Evolutionary conservation across 352 stramenopile genomes (phyloP).

Genomic region (Phytophthora niederhauseri): DNA sequence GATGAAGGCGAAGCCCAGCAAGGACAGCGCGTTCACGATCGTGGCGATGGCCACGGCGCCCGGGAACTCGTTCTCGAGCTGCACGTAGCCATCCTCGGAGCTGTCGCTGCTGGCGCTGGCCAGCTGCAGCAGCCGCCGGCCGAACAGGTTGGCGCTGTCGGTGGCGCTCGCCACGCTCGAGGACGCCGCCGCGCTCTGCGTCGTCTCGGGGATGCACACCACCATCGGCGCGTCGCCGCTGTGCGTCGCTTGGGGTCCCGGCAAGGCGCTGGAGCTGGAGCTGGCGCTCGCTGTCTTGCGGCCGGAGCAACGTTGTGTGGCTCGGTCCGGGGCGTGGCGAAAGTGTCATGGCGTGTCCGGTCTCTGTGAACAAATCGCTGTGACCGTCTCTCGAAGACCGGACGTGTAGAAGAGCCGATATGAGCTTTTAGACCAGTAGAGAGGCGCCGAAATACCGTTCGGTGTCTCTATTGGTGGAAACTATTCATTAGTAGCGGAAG

Average conservation of each 20-base stretch:
- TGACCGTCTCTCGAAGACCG: neutral
- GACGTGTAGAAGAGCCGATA: conserved; percentile 3
- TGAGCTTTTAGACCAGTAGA: conserved; percentile 27
- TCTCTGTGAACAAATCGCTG: neutral
- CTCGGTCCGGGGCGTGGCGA: conserved; percentile 14
- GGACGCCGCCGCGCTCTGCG: conserved; percentile 19
- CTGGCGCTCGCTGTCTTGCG: neutral
- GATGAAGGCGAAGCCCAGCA: conserved; percentile 81
- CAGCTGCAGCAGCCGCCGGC: conserved; percentile 28
- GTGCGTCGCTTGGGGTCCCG: conserved; percentile 3
- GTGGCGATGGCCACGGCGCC: conserved; percentile 61
- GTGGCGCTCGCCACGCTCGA: conserved; percentile 23
- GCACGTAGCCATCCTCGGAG: conserved; percentile 18
- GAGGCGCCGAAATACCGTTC: too few species aligned
- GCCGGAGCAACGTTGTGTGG: conserved; percentile 17
- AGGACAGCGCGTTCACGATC: conserved; percentile 65
- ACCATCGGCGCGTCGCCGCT: conserved; percentile 24
- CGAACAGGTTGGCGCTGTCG: conserved; percentile 43
- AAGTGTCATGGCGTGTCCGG: conserved; percentile 3
- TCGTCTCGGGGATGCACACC: conserved; percentile 33
- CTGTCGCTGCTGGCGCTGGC: neutral
- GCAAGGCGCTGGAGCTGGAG: neutral
- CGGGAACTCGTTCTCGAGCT: conserved; percentile 62
- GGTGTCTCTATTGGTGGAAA: neutral
- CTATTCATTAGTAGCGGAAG: neutral